phyloP scores from a whole-genome alignment of 1,139 yeast genomes.

The Blastobotrys raffinosifermentans region DNA sequence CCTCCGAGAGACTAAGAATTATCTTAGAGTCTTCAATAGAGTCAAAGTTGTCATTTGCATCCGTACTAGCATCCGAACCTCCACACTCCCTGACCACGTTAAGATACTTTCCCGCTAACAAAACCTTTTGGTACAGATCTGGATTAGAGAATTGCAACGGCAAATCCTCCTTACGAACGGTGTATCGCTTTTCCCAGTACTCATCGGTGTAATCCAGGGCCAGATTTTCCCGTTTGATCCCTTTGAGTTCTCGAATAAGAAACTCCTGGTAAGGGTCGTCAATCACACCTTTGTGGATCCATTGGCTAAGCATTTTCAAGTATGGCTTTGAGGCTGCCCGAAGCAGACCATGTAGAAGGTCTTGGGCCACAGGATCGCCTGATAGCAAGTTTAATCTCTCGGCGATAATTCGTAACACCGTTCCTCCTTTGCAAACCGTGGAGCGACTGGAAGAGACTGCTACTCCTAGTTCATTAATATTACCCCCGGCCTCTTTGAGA shows the following conservation, averaged over 20 bases:
- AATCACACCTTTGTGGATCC: constrained; percentile 73
- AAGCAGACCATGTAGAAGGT: constrained; percentile 49
- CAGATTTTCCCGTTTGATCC: constrained; percentile 32
- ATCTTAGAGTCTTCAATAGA: constrained; percentile 54
- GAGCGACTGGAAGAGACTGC: constrained; percentile 17
- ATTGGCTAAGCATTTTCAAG: constrained; percentile 59
- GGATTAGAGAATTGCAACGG: constrained; percentile 56
- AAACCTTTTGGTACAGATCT: constrained; percentile 57
- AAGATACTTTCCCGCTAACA: constrained; percentile 79
- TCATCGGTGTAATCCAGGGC: constrained; percentile 52
- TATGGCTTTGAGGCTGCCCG: constrained; percentile 60
- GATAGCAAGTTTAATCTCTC: constrained; percentile 48
- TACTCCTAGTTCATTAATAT: constrained; percentile 24
- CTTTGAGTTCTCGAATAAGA: constrained; percentile 45
- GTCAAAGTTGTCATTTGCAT: constrained; percentile 28
- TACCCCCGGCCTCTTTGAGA: constrained; percentile 22
- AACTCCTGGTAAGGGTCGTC: constrained; percentile 84
- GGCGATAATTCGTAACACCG: constrained; percentile 51
- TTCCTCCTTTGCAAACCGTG: constrained; percentile 28
- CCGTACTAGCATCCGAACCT: constrained; percentile 26
- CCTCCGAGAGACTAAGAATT: constrained; percentile 51
- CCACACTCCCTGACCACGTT: constrained; percentile 66
- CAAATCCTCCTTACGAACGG: constrained; percentile 69
- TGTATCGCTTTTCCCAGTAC: constrained; percentile 82
- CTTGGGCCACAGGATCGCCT: constrained; percentile 59